Evolutionary conservation across 2,329 filamentous ascomycete genomes (phyloP).

Genomic region (Apiospora phragmitis): DNA sequence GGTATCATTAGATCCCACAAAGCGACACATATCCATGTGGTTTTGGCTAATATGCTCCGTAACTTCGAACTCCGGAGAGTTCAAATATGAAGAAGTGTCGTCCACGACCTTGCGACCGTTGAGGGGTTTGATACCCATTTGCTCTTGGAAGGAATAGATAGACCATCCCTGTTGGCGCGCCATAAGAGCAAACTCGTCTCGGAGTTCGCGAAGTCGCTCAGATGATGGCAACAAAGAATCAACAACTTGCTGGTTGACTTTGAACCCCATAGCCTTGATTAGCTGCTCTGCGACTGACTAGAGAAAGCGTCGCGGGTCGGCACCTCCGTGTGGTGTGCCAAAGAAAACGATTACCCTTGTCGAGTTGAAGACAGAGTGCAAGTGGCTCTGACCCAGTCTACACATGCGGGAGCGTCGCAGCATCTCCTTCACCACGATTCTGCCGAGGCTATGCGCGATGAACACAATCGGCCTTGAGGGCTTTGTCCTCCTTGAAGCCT

Average conservation of each 20-base stretch:
- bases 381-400: conserved; percentile 11
- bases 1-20: conserved; percentile 27
- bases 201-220: conserved; percentile 32
- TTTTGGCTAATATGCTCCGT: conserved; percentile 33
- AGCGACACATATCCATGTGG: conserved; percentile 39
- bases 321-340: conserved; percentile 34
- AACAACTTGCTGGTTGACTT: conserved; percentile 35
- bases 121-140: conserved; percentile 16
- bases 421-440: conserved; percentile 33
- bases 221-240: conserved; percentile 33
- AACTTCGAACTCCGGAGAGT: conserved; percentile 30
- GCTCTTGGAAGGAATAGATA: conserved; percentile 39
- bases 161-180: conserved; percentile 29
- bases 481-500: conserved; percentile 26
- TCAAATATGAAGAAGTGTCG: conserved; percentile 37
- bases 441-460: conserved; percentile 36
- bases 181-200: conserved; percentile 32
- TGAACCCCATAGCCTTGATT: conserved; percentile 20
- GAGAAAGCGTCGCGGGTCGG: conserved; percentile 24
- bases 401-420: conserved; percentile 16
- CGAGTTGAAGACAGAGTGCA: conserved; percentile 21
- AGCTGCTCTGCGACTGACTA: conserved; percentile 21
- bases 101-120: conserved; percentile 32
- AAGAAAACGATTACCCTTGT: conserved; percentile 34
- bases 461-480: conserved; percentile 29